These are phyloP conservation scores for Diaporthe amygdali DNA, from an alignment of 2,329 filamentous ascomycete species.

Conservation along the genomic window DNA sequence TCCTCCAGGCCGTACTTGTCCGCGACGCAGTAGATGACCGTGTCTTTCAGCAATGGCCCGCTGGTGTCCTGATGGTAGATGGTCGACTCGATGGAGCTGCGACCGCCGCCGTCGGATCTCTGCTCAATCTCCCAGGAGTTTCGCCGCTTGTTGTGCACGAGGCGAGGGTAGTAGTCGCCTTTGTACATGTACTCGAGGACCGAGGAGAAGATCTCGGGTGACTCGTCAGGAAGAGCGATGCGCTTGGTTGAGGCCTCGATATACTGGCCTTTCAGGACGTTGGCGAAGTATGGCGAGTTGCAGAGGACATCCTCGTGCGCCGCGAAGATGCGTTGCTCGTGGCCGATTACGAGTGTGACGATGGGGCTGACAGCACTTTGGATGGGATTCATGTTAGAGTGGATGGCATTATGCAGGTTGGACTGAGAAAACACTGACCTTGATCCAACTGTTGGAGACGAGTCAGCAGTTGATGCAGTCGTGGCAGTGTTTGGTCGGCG, in stretches of 20 bases:
- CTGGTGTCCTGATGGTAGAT: conserved; percentile 66
- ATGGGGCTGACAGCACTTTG: conserved; percentile 66
- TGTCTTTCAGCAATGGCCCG: conserved; percentile 81
- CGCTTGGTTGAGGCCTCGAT: conserved; percentile 68
- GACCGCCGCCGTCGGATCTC: conserved; percentile 46
- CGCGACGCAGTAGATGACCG: conserved; percentile 88
- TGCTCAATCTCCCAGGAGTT: conserved; percentile 85
- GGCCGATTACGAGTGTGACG: conserved; percentile 81
- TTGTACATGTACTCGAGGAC: conserved; percentile 93
- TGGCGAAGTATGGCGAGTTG: conserved; percentile 79
- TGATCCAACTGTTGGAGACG: conserved; percentile 40
- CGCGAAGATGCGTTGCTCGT: conserved; percentile 84
- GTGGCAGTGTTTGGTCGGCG: conserved; percentile 56
- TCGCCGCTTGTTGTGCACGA: conserved; percentile 80
- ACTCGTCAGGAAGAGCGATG: conserved; percentile 82
- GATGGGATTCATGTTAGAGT: conserved; percentile 5
- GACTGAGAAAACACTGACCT: conserved; percentile 44
- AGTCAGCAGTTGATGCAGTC: conserved; percentile 42
- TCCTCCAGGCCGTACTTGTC: conserved; percentile 84
- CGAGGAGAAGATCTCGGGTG: conserved; percentile 89
- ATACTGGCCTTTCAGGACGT: conserved; percentile 67
- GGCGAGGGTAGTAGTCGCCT: conserved; percentile 87
- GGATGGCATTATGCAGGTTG: not conserved
- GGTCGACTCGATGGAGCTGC: conserved; percentile 56
- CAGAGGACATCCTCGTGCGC: conserved; percentile 87